Evolutionary conservation across 75 land plant species (phyloP), one percentile per base, ranked within the genome.

Genomic region (Sequoiadendron giganteum): DNA sequence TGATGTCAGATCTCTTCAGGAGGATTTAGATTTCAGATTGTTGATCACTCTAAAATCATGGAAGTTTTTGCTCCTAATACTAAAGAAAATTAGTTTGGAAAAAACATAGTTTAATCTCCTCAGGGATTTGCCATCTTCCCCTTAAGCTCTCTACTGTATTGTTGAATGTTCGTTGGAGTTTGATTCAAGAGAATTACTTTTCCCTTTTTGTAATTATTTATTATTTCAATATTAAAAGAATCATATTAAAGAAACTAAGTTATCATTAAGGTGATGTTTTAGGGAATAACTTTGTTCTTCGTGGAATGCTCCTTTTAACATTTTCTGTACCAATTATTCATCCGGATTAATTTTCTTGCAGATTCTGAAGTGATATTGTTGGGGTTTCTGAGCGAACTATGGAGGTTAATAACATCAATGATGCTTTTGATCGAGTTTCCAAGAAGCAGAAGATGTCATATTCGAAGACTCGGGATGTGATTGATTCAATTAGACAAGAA

Each of bases 391-490:
- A 45, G 49, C 45, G 19, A 73, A 28, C 30, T 55, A 97, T 98
- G 99, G 99, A 97, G 72, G 91, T 95, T 16, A 75, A 88, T 34
- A 90, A 80, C 45, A 89, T 98, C 32, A 93, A 87, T 84, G 97
- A 97, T 90, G 97, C 99, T 80, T 98, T 96, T 92, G 96, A 95
- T 68, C 92, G 93, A 54, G 95, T 94, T 75, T 85, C 93, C 34
- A 97, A 98, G 93, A 98, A 93, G 89, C 97, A 95, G 86, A 98
- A 95, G 92, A 73, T 94, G 0, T 95, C 92, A 6, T 93, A 90
- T 45, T 86, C 94, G 0, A 95, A 92, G 88, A 89, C 95, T 38
- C 92, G 95, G 54, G 99, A 97, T 87, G 88, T 93, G n/a, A 89
- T 98, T 49, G 93, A 95, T 32, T 90, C 90, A 78, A 88, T 97